Evolutionary conservation across 805 yeast species (phyloP).

Genomic region (Candida schatavii): DNA sequence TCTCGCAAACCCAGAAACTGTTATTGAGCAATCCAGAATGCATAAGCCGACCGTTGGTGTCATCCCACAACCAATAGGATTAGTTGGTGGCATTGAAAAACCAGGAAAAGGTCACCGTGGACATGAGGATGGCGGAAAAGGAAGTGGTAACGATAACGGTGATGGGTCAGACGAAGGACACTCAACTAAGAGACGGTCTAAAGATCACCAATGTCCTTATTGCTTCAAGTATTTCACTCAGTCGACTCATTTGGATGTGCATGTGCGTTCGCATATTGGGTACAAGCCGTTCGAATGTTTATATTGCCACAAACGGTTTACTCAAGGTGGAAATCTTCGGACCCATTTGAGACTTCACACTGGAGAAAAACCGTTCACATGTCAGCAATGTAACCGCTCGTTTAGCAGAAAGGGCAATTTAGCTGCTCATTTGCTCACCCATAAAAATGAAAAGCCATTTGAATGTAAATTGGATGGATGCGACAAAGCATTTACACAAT

Average conservation of each 20-base stretch:
- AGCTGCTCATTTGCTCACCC: constrained; percentile 84
- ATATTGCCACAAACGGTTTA: constrained; percentile 75
- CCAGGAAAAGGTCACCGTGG: constrained; percentile 1
- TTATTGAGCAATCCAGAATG: constrained; percentile 11
- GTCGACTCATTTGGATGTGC: constrained; percentile 89
- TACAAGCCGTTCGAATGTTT: constrained; percentile 79
- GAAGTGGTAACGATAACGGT: constrained; percentile 17
- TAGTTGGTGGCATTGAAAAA: constrained; percentile 67
- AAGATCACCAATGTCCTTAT: constrained; percentile 68
- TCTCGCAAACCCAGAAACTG: constrained; percentile 38
- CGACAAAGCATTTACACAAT: constrained; percentile 81
- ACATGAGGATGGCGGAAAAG: constrained; percentile 11
- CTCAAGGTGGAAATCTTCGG: constrained; percentile 86
- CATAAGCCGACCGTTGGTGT: constrained; percentile 33
- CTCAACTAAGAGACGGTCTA: constrained; percentile 24
- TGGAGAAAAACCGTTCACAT: constrained; percentile 86
- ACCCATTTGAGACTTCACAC: constrained; percentile 86
- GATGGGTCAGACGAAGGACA: constrained; percentile 4
- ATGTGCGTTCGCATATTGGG: constrained; percentile 83
- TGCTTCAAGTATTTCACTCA: constrained; percentile 83
- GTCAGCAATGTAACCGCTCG: constrained; percentile 70
- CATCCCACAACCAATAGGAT: constrained; percentile 54
- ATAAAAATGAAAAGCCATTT: constrained; percentile 73
- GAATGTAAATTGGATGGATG: constrained; percentile 80
- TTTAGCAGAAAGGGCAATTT: constrained; percentile 91